A percentile compares a stretch with the other conserved stretches of the same genome.
Evolutionary conservation across 176 grass and related monocot genomes (phyloP).

Genomic region (Raddia guianensis): DNA sequence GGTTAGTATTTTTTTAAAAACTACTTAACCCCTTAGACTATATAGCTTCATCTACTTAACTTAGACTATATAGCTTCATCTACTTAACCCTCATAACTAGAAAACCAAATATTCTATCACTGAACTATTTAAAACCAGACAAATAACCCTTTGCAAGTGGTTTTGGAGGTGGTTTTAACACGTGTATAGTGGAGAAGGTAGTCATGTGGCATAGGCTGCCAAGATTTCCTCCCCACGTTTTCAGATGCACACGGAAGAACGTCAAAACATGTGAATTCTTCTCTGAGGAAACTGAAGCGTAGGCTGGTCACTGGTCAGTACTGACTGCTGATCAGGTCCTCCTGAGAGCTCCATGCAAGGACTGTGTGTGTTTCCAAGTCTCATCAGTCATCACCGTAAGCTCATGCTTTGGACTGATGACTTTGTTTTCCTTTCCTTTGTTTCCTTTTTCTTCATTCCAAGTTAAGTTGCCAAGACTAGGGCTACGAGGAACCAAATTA

Average conservation of each 20-base stretch:
- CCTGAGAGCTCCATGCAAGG: background rate
- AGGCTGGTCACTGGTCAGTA: background rate
- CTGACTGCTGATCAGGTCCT: background rate
- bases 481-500: no score
- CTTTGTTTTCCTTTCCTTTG: background rate
- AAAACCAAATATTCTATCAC: no score
- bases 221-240: background rate
- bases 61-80: no score
- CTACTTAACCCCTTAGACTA: no score
- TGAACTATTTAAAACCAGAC: no score
- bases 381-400: background rate
- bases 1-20: background rate
- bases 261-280: constrained; percentile 27
- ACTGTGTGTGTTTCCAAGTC: constrained; percentile 13
- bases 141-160: no score
- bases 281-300: background rate
- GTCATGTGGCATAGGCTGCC: background rate
- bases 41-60: no score
- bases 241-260: background rate
- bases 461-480: background rate
- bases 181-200: no score
- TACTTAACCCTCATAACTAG: no score
- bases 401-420: constrained; percentile 33
- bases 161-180: no score
- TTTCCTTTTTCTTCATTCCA: background rate